phyloP scores from a whole-genome alignment of 2,329 filamentous ascomycete genomes.

The Alternaria ethzedia region DNA sequence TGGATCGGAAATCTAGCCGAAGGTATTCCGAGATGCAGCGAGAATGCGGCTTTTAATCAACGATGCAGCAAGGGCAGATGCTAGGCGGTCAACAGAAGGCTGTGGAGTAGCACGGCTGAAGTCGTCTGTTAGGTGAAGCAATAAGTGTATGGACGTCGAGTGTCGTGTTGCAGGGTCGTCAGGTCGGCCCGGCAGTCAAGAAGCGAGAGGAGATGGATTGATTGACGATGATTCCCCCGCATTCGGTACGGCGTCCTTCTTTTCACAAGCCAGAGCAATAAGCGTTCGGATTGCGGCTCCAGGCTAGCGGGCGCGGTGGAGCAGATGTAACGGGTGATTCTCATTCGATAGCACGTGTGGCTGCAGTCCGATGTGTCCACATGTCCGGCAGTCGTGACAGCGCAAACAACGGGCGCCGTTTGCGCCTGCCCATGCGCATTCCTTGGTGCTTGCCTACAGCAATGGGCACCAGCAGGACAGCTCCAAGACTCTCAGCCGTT shows the following conservation, averaged over 20 bases:
- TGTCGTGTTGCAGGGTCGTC: slow-evolving; percentile 37
- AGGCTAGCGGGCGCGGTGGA: slow-evolving; percentile 33
- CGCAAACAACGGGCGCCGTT: neutral
- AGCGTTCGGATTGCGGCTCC: slow-evolving; percentile 34
- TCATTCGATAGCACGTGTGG: slow-evolving; percentile 34
- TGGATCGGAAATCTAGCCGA: slow-evolving; percentile 36
- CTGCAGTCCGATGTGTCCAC: slow-evolving; percentile 32
- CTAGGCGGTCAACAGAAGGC: slow-evolving; percentile 27
- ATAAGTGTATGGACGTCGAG: slow-evolving; percentile 28
- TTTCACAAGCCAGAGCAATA: slow-evolving; percentile 23
- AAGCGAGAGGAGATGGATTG: slow-evolving; percentile 39
- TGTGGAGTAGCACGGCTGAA: slow-evolving; percentile 8
- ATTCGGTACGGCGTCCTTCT: slow-evolving; percentile 42
- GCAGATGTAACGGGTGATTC: slow-evolving; percentile 32
- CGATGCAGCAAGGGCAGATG: slow-evolving; percentile 11
- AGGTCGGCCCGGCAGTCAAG: slow-evolving; percentile 42
- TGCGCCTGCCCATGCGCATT: slow-evolving; percentile 8
- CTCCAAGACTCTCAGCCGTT: neutral
- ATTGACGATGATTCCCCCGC: slow-evolving; percentile 46
- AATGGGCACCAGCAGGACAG: slow-evolving; percentile 5
- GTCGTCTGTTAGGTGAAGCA: slow-evolving; percentile 22
- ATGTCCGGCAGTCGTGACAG: slow-evolving; percentile 24
- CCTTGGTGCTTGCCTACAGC: slow-evolving; percentile 9
- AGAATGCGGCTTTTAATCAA: slow-evolving; percentile 26
- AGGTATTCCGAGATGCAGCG: slow-evolving; percentile 38